phyloP scores from a whole-genome alignment of 2,329 filamentous ascomycete genomes.

The Colletotrichum sidae region DNA sequence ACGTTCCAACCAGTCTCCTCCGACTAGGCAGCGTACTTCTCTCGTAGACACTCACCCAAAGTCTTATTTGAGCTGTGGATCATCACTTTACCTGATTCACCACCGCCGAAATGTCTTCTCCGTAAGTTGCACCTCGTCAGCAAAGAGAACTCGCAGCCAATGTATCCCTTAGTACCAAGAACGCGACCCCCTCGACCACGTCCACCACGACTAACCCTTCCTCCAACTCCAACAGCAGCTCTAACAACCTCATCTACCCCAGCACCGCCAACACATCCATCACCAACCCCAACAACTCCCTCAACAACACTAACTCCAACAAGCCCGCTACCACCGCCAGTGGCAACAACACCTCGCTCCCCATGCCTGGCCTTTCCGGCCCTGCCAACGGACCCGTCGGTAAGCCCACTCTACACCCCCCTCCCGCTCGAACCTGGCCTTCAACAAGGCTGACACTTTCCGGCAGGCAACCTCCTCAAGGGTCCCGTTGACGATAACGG shows the following conservation, averaged over 20 bases:
- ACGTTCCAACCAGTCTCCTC: no score
- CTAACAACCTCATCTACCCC: conserved; percentile 20
- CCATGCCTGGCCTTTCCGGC: conserved; percentile 51
- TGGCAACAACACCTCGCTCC: conserved; percentile 54
- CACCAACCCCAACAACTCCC: conserved; percentile 20
- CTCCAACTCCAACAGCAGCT: conserved; percentile 29
- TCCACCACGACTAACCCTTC: conserved; percentile 49
- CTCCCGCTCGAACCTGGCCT: neutral
- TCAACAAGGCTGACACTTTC: neutral
- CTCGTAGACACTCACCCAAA: no score
- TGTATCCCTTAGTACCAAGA: conserved; percentile 49
- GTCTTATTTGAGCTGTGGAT: no score
- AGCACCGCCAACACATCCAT: neutral
- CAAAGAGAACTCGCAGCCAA: conserved; percentile 46
- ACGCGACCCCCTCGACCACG: conserved; percentile 44
- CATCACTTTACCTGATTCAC: no score
- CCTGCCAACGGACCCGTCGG: conserved; percentile 45
- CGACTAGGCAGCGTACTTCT: no score
- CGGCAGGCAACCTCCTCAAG: conserved; percentile 64
- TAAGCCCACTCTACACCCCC: neutral
- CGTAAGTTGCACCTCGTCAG: neutral
- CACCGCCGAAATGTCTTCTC: no score
- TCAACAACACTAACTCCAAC: conserved; percentile 34
- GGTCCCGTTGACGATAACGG: conserved; percentile 68
- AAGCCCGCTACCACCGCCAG: conserved; percentile 50